Base-by-base conservation (phyloP, 2,329 filamentous ascomycete species). In the Calonectria henricotiae region DNA sequence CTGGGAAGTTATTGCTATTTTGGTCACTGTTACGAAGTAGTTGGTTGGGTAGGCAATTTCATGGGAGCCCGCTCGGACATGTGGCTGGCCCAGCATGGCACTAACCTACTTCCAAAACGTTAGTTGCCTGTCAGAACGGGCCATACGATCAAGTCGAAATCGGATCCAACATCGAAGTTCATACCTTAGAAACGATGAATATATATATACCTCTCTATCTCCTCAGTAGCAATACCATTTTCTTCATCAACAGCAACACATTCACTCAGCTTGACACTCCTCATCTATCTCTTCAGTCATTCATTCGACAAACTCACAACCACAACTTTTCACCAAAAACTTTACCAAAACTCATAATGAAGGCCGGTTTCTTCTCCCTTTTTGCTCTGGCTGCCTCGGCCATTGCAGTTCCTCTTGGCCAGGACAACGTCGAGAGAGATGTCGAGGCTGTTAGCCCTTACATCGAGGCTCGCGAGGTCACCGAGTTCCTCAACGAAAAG, bases 361-460 rank as follows among this genome's bases (percentile, higher is more conserved):
- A 74, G 72, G 55, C 65, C 37, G 20, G 68, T 35, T 65, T 75
- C 67, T 65, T 75, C 66, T 68, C 71, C 54, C n/a, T 75, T 30
- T 61, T 73, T 54, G 49, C 74, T 43, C 60, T 75, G 69, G 74
- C 72, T 37, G 12, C 65, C 39, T 69, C 74, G 44, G 74, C 62
- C 67, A 61, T 74, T 41, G 72, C 70, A 25, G 72, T 69, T 23
- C 74, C 74, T 25, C 17, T 62, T 44, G 25, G 55, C 25, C 51
- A 60, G 27, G 55, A 39, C 61, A 55, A 27, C 41, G 20, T 27
- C 65, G 27, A 54, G 23, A 41, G 63, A 12, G 55, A 47, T 61
- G 44, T 51, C 62, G 37, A 47, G 5, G 49, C 41, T 65, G 30
- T 65, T 15, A 13, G 25, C 23, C 39, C 54, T 23, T 1, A 15